Evolutionary conservation across 306 rosid genomes (phyloP), one percentile per base, ranked within the genome.

Genomic region (Acacia melanoxylon): DNA sequence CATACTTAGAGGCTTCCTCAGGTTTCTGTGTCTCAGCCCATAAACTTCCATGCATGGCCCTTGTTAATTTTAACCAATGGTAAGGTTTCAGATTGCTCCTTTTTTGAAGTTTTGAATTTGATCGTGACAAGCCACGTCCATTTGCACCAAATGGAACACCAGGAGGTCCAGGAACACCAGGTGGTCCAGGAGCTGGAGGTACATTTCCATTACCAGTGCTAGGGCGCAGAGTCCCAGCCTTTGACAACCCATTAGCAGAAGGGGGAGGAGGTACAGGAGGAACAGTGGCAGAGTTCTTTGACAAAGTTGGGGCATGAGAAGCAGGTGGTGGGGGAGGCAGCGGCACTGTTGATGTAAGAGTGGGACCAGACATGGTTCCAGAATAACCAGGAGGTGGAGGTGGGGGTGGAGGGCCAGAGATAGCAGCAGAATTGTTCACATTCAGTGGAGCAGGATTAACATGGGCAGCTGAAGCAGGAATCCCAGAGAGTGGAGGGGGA

Each of bases 11-110:
- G 77, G 89, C 88, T 79, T 95, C 99, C 85, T 91, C 97, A 65
- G 88, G 78, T 80, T 89, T 93, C 49, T 92, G 98, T 56, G 97
- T 81, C 80, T 96, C 99, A 20, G 97, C 99, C 99, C 99, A 96
- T 76, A 96, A 88, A 85, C 99, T 96, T 81, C 99, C 99, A 49
- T 91, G 97, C 97, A 92, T 90, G 46, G 93, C 99, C 87, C 98
- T 87, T 45, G 99, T 93, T 84, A 96, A 80, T 78, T 96, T 96
- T 80, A 96, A 80, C 99, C 99, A 96, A 84, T 93, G 99, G 83
- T 96, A 96, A 77, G 99, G 99, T 87, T 93, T 96, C 72, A 96
- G 85, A 88, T 92, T 92, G 84, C 85, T 82, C 84, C 90, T 92
- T 87, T 82, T 62, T 82, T 61, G 89, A 83, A 74, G 75, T 88